Evolutionary conservation across 2,329 filamentous ascomycete species (phyloP).

Genomic region (Atkinsonella texensis): DNA sequence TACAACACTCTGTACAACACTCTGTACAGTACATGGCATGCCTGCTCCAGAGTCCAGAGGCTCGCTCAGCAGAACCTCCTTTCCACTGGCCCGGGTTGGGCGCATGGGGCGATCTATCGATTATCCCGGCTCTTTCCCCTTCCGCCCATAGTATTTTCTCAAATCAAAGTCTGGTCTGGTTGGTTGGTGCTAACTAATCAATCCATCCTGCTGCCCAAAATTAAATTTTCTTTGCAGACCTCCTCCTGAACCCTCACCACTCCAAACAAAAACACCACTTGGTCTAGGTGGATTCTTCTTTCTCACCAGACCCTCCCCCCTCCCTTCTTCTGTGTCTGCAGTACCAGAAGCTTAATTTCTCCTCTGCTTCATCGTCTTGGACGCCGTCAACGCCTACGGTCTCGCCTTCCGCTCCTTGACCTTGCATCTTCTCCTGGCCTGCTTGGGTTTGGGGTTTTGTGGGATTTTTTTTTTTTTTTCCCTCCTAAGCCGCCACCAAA

Average conservation of each 20-base stretch:
- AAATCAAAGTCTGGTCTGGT: too few relatives aligned
- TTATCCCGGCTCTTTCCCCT: slow-evolving; percentile 15
- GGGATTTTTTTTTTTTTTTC: slow-evolving; percentile 4
- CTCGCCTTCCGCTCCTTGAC: slow-evolving; percentile 15
- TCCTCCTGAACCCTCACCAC: slow-evolving; percentile 26
- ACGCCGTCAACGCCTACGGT: slow-evolving; percentile 18
- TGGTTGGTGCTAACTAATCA: too few relatives aligned
- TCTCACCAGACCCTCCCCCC: slow-evolving; percentile 21
- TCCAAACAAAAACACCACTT: slow-evolving; percentile 15
- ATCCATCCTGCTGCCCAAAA: slow-evolving; percentile 23
- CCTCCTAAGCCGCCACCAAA: slow-evolving; percentile 14
- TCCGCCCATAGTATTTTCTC: slow-evolving; percentile 20
- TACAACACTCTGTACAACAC: too few relatives aligned
- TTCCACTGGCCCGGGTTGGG: neutral
- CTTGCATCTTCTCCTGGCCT: slow-evolving; percentile 14
- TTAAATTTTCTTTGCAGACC: slow-evolving; percentile 24
- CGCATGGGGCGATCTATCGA: neutral
- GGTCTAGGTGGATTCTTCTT: slow-evolving; percentile 23
- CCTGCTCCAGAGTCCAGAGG: too few relatives aligned
- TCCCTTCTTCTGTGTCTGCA: slow-evolving; percentile 20
- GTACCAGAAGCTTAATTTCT: slow-evolving; percentile 18
- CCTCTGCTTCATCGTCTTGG: slow-evolving; percentile 14
- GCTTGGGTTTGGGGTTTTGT: slow-evolving; percentile 5
- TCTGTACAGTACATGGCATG: too few relatives aligned
- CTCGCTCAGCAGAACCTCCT: too few relatives aligned